Evolutionary conservation across 441 rosid species (phyloP).

Genomic region (Eruca vesicaria): DNA sequence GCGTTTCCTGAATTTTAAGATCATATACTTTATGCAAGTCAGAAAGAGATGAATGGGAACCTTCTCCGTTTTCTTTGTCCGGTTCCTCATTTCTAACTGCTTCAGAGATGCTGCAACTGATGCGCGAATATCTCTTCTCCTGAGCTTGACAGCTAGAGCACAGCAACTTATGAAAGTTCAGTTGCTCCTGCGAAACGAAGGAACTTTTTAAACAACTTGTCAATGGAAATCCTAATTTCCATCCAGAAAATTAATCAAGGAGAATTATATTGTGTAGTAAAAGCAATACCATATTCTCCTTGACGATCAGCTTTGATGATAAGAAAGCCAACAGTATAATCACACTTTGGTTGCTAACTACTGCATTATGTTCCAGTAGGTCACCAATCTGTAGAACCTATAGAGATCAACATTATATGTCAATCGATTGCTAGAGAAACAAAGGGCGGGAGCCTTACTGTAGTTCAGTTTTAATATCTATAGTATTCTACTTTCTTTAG

Average conservation of each 20-base stretch:
- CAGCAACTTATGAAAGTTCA: constrained; percentile 84
- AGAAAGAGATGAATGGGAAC: constrained; percentile 34
- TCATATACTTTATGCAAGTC: neutral
- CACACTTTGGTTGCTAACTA: constrained; percentile 64
- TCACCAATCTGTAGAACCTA: constrained; percentile 93
- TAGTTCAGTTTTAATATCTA: constrained; percentile 4
- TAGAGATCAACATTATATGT: constrained; percentile 7
- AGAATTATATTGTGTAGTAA: constrained; percentile 36
- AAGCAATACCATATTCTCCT: constrained; percentile 56
- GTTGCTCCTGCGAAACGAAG: constrained; percentile 56
- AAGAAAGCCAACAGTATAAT: constrained; percentile 73
- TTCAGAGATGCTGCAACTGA: constrained; percentile 31
- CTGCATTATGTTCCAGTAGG: constrained; percentile 80
- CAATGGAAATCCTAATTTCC: constrained; percentile 12
- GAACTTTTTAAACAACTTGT: constrained; percentile 6
- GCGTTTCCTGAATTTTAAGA: neutral
- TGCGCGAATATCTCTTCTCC: constrained; percentile 53
- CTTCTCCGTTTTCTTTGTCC: constrained; percentile 42
- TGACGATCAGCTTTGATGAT: constrained; percentile 66
- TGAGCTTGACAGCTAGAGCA: constrained; percentile 65
- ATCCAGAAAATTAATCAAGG: constrained; percentile 7
- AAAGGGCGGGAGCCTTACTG: neutral
- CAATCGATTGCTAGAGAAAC: neutral
- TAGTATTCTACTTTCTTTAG: neutral
- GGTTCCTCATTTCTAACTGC: constrained; percentile 33